phyloP scores from a whole-genome alignment of 2,329 filamentous ascomycete genomes.

The Cordyceps tenuipes region DNA sequence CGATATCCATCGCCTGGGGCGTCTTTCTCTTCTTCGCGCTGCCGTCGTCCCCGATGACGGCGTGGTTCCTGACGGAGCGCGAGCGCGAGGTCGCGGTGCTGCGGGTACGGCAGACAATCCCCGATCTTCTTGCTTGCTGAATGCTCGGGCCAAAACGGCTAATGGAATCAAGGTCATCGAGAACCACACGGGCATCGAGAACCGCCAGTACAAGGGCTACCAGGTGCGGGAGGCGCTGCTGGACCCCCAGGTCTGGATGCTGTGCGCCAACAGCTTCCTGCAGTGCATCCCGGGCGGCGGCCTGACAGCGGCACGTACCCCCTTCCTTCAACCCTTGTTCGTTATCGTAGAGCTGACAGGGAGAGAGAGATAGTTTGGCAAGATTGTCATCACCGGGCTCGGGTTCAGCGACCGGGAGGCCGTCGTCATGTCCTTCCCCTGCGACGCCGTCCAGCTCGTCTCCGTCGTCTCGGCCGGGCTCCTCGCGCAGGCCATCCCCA shows the following conservation, averaged over 20 bases:
- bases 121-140: too few species aligned
- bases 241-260: background rate
- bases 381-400: background rate
- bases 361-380: background rate
- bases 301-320: background rate
- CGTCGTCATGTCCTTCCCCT: background rate
- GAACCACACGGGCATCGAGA: background rate
- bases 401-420: background rate
- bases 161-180: background rate
- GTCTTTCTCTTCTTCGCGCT: background rate
- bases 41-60: background rate
- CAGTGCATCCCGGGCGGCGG: background rate
- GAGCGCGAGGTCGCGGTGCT: background rate
- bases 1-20: background rate
- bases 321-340: background rate
- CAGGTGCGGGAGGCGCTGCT: background rate
- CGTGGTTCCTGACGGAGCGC: background rate
- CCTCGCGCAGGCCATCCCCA: background rate
- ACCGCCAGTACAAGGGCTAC: background rate
- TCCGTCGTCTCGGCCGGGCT: background rate
- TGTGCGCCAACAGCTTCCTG: background rate
- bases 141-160: too few species aligned
- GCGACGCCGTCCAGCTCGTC: background rate
- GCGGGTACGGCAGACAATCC: too few species aligned
- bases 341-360: too few species aligned